phyloP scores from a whole-genome alignment of 2,329 filamentous ascomycete genomes.

The Fusarium armeniacum region DNA sequence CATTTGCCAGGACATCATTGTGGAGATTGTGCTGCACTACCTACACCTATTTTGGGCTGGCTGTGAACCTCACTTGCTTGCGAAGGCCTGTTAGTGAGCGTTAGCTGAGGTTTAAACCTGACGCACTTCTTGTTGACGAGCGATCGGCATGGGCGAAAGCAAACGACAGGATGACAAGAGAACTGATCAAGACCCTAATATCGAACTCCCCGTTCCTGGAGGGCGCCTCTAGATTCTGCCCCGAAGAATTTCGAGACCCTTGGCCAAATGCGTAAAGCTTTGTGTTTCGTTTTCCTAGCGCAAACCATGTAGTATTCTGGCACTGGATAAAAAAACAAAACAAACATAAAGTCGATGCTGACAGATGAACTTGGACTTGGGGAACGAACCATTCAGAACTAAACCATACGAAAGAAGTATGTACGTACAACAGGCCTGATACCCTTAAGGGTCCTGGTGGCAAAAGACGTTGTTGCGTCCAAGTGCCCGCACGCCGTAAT shows the following conservation, averaged over 20 bases:
- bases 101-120: constrained; percentile 40
- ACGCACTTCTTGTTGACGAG: constrained; percentile 11
- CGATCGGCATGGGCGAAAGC: no score
- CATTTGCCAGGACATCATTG: constrained; percentile 46
- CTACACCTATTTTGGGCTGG: constrained; percentile 43
- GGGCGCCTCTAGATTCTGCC: constrained; percentile 14
- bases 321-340: constrained; percentile 15
- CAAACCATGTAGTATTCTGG: constrained; percentile 33
- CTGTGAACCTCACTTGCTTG: constrained; percentile 5
- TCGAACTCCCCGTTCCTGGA: constrained; percentile 23
- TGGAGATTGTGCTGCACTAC: constrained; percentile 37
- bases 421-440: background rate
- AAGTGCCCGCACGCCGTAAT: constrained; percentile 15
- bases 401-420: background rate
- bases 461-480: constrained; percentile 28
- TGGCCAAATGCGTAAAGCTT: constrained; percentile 22
- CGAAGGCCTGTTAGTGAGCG: constrained; percentile 3
- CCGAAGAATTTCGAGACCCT: constrained; percentile 23
- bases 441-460: constrained; percentile 34
- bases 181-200: constrained; percentile 15
- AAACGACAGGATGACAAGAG: background rate
- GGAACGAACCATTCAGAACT: constrained; percentile 24
- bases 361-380: constrained; percentile 1
- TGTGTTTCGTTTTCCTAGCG: constrained; percentile 25
- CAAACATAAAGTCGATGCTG: constrained; percentile 20